Evolutionary conservation across 345 rosid genomes (phyloP).

Genomic region (Psidium friedrichsthalianum): DNA sequence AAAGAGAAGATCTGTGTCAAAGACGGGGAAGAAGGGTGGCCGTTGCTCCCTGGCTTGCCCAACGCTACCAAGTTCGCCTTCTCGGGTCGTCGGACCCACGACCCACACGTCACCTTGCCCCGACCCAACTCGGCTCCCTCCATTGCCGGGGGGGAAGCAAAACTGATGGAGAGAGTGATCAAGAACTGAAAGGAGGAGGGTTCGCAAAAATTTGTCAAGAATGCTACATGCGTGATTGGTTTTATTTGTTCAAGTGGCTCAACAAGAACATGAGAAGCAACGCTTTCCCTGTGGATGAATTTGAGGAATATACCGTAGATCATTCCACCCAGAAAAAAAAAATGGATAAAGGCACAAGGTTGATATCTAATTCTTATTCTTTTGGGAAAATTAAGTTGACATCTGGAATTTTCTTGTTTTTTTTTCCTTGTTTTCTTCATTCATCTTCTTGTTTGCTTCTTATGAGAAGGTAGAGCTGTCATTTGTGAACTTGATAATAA

Average conservation of each 20-base stretch:
- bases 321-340: not conserved
- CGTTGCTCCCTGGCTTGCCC: slow-evolving; percentile 39
- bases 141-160: not conserved
- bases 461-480: not conserved
- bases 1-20: slow-evolving; percentile 65
- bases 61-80: slow-evolving; percentile 48
- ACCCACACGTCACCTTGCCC: slow-evolving; percentile 52
- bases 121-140: not conserved
- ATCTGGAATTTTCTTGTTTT: not conserved
- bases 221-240: not conserved
- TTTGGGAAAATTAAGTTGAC: not conserved
- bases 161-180: not conserved
- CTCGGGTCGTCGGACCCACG: slow-evolving; percentile 87
- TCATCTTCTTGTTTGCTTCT: not conserved
- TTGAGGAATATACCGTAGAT: not conserved
- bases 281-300: not conserved
- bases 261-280: not conserved
- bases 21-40: slow-evolving; percentile 28
- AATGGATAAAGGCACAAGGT: not conserved
- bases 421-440: not conserved
- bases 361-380: not conserved
- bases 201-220: not conserved
- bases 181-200: not conserved
- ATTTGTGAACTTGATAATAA: not conserved
- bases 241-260: not conserved